Base-by-base conservation (phyloP, 305 asterid genomes). In the Fraxinus ornus region DNA sequence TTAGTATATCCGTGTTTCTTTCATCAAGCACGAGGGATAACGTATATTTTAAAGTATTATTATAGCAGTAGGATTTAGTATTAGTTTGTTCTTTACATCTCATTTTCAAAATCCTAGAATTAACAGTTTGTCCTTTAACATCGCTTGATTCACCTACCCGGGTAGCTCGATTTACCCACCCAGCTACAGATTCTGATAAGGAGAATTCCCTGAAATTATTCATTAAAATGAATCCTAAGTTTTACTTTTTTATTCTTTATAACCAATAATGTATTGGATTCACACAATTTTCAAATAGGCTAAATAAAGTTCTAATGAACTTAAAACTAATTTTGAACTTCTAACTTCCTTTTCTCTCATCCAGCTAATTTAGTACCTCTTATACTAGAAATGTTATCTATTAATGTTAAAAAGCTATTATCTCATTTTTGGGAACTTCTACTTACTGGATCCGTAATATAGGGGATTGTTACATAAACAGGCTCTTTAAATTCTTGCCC, bases 1-100 rank as follows among this genome's bases (percentile, higher is more conserved):
- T 95, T 87, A 90, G 97, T 86, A 32, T 83, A 80, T 82, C 55
- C 22, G 41, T 79, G 82, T 33, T 33, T 24, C 72, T 55, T 41
- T 57, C 39, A 62, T 60, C 81, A 52, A 78, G 83, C 79, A 75
- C 5, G 7, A 49, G 62, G 62, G 62, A 49, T 49, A 49, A 49
- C 22, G 0, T 49, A 49, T 49, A 15, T 49, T 49, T 49, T 49
- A 49, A 49, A 15, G 62, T 49, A 5, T 49, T 49, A 49, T 17
- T 49, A 49, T 49, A 49, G 21, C 17, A 2, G 37, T 70, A 70
- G 75, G 75, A 70, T 70, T 62, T 66, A 66, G 75, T 13, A 70
- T 70, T 70, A 70, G 75, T 30, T 70, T 15, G 12, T 70, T 70
- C 3, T 70, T 70, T 13, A 26, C 75, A 12, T 68, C 37, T 68